A percentile compares a stretch with the other conserved stretches of the same genome.
These are phyloP conservation scores for Fusarium sp. DNA, from an alignment of 2,329 filamentous ascomycete genomes.

Conservation along the genomic window DNA sequence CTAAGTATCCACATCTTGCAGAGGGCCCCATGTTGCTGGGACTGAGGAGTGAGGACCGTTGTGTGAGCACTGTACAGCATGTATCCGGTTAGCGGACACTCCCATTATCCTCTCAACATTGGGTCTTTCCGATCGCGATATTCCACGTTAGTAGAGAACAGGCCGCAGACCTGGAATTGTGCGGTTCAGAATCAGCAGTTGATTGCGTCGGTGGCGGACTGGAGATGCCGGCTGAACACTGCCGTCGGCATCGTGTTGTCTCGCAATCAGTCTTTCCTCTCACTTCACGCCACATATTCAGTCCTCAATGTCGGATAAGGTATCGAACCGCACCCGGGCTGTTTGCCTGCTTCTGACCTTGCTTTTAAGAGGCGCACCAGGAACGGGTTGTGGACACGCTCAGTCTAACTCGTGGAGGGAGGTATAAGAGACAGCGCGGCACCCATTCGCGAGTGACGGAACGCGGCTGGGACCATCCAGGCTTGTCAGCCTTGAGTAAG, in stretches of 20 bases:
- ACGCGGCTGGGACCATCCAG: slow-evolving; percentile 11
- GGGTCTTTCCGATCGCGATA: slow-evolving; percentile 32
- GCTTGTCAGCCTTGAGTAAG: slow-evolving; percentile 10
- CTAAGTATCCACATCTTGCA: slow-evolving; percentile 38
- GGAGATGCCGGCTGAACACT: slow-evolving; percentile 38
- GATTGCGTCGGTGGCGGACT: slow-evolving; percentile 47
- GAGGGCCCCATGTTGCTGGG: slow-evolving; percentile 42
- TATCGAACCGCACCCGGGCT: not conserved
- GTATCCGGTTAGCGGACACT: slow-evolving; percentile 10
- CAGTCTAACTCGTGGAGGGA: slow-evolving; percentile 5
- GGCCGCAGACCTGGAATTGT: slow-evolving; percentile 16
- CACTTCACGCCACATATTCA: slow-evolving; percentile 4
- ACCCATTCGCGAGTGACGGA: slow-evolving; percentile 10
- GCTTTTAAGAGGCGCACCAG: slow-evolving; percentile 11
- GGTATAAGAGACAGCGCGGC: slow-evolving; percentile 14
- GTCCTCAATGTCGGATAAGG: slow-evolving; percentile 14
- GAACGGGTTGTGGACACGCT: slow-evolving; percentile 23
- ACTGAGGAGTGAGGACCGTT: slow-evolving; percentile 14
- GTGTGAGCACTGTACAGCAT: slow-evolving; percentile 11
- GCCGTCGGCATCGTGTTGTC: slow-evolving; percentile 43
- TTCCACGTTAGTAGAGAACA: slow-evolving; percentile 23
- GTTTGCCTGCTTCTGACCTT: slow-evolving; percentile 5
- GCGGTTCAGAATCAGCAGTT: slow-evolving; percentile 34
- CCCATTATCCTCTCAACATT: slow-evolving; percentile 15
- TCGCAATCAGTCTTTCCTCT: slow-evolving; percentile 25